Evolutionary conservation across 2,329 filamentous ascomycete genomes (phyloP).

Genomic region (Fonsecaea multimorphosa): DNA sequence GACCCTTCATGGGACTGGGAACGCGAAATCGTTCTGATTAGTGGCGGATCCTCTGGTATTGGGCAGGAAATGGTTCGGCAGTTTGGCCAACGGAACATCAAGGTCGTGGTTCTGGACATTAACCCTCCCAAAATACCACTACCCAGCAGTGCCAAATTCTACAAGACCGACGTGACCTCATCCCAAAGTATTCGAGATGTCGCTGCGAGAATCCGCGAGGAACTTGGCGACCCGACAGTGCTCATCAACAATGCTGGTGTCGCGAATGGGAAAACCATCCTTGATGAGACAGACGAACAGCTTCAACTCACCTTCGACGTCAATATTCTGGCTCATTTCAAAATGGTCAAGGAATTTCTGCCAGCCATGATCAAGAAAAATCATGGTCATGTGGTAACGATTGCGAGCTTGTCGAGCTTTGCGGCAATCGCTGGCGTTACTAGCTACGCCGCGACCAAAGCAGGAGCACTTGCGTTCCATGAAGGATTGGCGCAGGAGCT

Average conservation of each 20-base stretch:
- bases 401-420: conserved; percentile 70
- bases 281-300: conserved; percentile 61
- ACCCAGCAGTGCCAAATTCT: background rate
- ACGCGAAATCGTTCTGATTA: conserved; percentile 43
- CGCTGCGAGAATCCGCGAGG: background rate
- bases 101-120: conserved; percentile 74
- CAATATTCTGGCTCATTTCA: conserved; percentile 72
- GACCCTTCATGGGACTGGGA: conserved; percentile 41
- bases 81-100: conserved; percentile 66
- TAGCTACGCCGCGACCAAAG: conserved; percentile 71
- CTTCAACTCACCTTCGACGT: conserved; percentile 72
- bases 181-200: conserved; percentile 9
- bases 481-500: conserved; percentile 54
- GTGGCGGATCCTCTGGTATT: conserved; percentile 75
- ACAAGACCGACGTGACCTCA: conserved; percentile 8
- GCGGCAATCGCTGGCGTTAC: conserved; percentile 66
- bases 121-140: conserved; percentile 38
- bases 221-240: background rate
- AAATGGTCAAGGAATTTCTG: conserved; percentile 68
- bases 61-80: conserved; percentile 68
- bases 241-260: conserved; percentile 59
- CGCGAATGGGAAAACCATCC: conserved; percentile 59
- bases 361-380: conserved; percentile 67
- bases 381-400: conserved; percentile 75
- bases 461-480: conserved; percentile 70